Percentiles rank a stretch among this genome's conserved stretches.
Evolutionary conservation across 139 green algal genomes (phyloP).

Genomic region (Zygnema circumcarinatum): DNA sequence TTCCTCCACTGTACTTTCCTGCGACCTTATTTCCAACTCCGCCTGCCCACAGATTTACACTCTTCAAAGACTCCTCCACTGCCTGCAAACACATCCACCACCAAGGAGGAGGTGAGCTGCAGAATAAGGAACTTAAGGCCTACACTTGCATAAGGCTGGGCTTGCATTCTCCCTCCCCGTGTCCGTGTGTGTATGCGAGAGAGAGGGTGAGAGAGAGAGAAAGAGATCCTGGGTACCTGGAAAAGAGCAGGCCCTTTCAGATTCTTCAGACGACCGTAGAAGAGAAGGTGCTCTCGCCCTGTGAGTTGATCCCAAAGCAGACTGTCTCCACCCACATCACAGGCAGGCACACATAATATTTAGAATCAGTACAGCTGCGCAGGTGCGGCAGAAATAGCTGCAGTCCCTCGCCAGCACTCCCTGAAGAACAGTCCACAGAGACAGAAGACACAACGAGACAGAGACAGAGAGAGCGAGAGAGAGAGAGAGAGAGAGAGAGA

Average conservation of each 20-base stretch:
- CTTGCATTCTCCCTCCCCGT: too few species aligned
- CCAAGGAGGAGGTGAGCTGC: conserved; percentile 4
- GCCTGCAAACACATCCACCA: conserved; percentile 7
- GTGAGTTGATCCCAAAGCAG: conserved; percentile 91
- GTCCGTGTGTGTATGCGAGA: too few species aligned
- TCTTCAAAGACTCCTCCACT: conserved; percentile 50
- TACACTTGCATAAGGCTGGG: too few species aligned
- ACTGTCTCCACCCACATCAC: too few species aligned
- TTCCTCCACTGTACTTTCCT: conserved; percentile 66
- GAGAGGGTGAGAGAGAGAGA: background rate
- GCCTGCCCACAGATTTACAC: conserved; percentile 42
- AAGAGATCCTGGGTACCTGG: conserved; percentile 6
- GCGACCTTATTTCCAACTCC: conserved; percentile 48
- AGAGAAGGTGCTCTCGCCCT: conserved; percentile 87
- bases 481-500: too few species aligned
- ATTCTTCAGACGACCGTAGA: conserved; percentile 91
- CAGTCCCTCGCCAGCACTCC: background rate
- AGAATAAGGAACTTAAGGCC: too few species aligned
- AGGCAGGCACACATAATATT: background rate
- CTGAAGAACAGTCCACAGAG: background rate
- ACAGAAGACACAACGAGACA: conserved; percentile 51
- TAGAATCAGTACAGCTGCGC: background rate
- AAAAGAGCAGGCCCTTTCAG: conserved; percentile 31
- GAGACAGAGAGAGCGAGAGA: too few species aligned
- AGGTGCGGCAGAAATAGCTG: background rate